phyloP scores from a whole-genome alignment of 768 basidiomycete genomes.

The Termitomyces eurrhizus region DNA sequence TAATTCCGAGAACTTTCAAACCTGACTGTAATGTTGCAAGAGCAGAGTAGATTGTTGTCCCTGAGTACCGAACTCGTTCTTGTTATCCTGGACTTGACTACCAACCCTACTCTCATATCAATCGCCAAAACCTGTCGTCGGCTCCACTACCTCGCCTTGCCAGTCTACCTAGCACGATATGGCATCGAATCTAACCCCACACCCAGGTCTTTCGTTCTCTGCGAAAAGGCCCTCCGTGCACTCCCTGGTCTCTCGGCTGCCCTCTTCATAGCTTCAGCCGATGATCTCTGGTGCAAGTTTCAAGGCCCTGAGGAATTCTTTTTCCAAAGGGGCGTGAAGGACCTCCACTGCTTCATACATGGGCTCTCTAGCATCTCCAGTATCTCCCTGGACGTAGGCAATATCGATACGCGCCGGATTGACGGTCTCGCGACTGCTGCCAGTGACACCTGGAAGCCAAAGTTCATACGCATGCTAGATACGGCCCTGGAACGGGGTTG shows the following conservation, averaged over 20 bases:
- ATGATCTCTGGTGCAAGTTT: constrained; percentile 18
- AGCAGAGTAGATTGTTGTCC: constrained; percentile 13
- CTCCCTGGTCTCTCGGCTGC: constrained; percentile 18
- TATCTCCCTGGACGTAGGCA: constrained; percentile 17
- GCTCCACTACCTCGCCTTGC: constrained; percentile 18
- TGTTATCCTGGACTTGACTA: constrained; percentile 13
- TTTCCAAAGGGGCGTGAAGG: constrained; percentile 16
- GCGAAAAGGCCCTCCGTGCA: constrained; percentile 9
- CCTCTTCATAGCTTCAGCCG: constrained; percentile 16
- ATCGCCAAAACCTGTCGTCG: constrained; percentile 16
- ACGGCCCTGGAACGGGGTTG: constrained; percentile 15
- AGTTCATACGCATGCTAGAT: constrained; percentile 15
- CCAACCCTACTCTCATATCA: constrained; percentile 10
- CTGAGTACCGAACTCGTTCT: constrained; percentile 20
- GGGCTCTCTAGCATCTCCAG: constrained; percentile 9
- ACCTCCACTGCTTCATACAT: constrained; percentile 15
- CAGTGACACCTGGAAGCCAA: constrained; percentile 15
- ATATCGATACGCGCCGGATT: constrained; percentile 20
- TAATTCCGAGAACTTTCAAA: background rate
- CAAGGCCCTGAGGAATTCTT: constrained; percentile 9
- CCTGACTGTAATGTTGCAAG: constrained; percentile 5
- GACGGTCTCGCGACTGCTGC: constrained; percentile 16
- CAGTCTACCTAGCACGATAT: constrained; percentile 18
- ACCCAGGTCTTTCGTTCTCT: constrained; percentile 13
- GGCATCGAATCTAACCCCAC: constrained; percentile 10